These are phyloP conservation scores for Megacollybia marginata DNA, from an alignment of 768 basidiomycete genomes.

Conservation along the genomic window DNA sequence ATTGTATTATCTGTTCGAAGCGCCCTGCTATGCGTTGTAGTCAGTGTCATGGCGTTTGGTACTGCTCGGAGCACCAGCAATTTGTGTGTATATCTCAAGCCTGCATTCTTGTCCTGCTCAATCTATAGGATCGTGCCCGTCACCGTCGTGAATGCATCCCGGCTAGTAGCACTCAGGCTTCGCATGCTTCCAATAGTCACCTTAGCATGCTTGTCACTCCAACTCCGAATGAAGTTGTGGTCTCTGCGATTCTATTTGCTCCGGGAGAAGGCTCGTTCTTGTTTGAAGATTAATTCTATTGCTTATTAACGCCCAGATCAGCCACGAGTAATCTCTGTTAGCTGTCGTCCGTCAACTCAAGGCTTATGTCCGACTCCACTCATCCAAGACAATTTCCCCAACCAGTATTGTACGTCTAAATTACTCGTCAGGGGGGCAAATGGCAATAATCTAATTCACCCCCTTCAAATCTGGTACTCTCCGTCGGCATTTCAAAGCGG, in stretches of 20 bases:
- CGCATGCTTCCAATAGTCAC: slow-evolving; percentile 33
- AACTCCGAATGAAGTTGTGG: slow-evolving; percentile 62
- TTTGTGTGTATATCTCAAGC: too few species aligned
- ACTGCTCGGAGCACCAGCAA: too few species aligned
- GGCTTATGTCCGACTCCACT: slow-evolving; percentile 69
- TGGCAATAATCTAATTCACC: slow-evolving; percentile 75
- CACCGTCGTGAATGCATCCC: slow-evolving; percentile 57
- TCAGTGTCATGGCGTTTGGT: too few species aligned
- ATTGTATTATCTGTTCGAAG: too few species aligned
- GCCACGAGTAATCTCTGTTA: slow-evolving; percentile 61
- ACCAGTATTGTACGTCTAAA: slow-evolving; percentile 52
- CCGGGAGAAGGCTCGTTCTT: slow-evolving; percentile 59
- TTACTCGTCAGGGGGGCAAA: slow-evolving; percentile 80
- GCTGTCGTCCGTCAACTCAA: slow-evolving; percentile 65
- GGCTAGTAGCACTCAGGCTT: slow-evolving; percentile 16
- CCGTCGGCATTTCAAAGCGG: slow-evolving; percentile 52
- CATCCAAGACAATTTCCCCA: slow-evolving; percentile 53
- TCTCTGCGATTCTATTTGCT: slow-evolving; percentile 74
- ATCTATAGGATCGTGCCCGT: too few species aligned
- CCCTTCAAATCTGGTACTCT: slow-evolving; percentile 78
- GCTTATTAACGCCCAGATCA: slow-evolving; percentile 41
- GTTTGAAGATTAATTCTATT: slow-evolving; percentile 2
- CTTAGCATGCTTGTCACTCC: slow-evolving; percentile 74
- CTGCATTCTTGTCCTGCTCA: too few species aligned
- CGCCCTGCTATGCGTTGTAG: too few species aligned